Evolutionary conservation across 2,329 filamentous ascomycete genomes (phyloP).

Genomic region (Venturia oleaginea): DNA sequence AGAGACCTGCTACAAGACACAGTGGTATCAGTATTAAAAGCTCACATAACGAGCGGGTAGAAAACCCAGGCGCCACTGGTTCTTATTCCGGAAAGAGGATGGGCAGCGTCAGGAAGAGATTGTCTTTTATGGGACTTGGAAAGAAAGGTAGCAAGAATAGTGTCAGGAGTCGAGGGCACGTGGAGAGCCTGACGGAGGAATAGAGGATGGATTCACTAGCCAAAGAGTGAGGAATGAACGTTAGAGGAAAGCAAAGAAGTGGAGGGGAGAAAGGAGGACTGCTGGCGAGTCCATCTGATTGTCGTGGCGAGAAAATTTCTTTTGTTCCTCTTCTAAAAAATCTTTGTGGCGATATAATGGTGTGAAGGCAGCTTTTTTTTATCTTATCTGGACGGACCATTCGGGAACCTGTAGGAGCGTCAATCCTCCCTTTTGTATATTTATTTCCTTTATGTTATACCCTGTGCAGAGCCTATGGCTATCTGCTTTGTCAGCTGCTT

Average conservation of each 20-base stretch:
- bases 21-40: conserved; percentile 24
- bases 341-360: conserved; percentile 3
- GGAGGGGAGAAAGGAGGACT: background rate
- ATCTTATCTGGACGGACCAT: background rate
- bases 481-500: conserved; percentile 3
- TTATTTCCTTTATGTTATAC: background rate
- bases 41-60: conserved; percentile 32
- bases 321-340: background rate
- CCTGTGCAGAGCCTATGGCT: conserved; percentile 4
- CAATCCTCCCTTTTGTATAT: background rate
- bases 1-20: conserved; percentile 16
- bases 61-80: conserved; percentile 21
- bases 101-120: conserved; percentile 63
- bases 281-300: background rate
- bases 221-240: background rate
- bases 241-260: background rate
- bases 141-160: conserved; percentile 55
- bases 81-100: conserved; percentile 26
- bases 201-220: background rate
- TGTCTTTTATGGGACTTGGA: conserved; percentile 69
- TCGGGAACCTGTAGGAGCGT: background rate
- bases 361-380: background rate
- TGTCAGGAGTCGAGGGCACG: conserved; percentile 25
- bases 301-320: background rate
- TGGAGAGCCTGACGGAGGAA: conserved; percentile 17